phyloP scores from a whole-genome alignment of 306 rosid species.

The Ammopiptanthus mongolicus region DNA sequence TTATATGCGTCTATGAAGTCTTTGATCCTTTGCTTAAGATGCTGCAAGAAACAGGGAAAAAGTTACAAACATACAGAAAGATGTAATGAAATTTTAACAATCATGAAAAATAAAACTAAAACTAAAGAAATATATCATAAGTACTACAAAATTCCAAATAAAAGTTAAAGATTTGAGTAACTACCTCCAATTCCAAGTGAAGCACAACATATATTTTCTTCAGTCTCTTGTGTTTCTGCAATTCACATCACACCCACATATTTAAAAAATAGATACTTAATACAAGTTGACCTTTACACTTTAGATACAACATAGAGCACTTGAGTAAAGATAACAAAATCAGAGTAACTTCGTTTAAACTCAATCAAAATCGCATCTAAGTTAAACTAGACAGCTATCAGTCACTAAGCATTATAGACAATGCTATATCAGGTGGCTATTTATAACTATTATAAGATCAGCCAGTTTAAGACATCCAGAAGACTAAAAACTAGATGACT shows the following conservation, averaged over 20 bases:
- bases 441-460: not conserved
- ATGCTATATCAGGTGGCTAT: not conserved
- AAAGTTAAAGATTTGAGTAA: conserved; percentile 15
- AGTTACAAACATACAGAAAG: not conserved
- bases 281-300: not conserved
- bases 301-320: not conserved
- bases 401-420: not conserved
- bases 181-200: conserved; percentile 76
- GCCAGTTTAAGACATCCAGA: not conserved
- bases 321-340: not conserved
- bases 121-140: not conserved
- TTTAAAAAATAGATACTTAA: conserved; percentile 3
- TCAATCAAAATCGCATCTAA: not conserved
- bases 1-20: conserved; percentile 45
- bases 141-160: not conserved
- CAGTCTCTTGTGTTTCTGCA: conserved; percentile 90
- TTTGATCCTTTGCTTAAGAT: conserved; percentile 59
- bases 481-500: not conserved
- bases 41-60: conserved; percentile 44
- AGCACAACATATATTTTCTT: conserved; percentile 79
- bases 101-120: not conserved
- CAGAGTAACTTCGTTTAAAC: conserved; percentile 1
- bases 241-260: conserved; percentile 16
- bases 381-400: not conserved
- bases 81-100: not conserved